phyloP scores from a whole-genome alignment of 2,329 filamentous ascomycete species.

The Leptographium lundbergii region DNA sequence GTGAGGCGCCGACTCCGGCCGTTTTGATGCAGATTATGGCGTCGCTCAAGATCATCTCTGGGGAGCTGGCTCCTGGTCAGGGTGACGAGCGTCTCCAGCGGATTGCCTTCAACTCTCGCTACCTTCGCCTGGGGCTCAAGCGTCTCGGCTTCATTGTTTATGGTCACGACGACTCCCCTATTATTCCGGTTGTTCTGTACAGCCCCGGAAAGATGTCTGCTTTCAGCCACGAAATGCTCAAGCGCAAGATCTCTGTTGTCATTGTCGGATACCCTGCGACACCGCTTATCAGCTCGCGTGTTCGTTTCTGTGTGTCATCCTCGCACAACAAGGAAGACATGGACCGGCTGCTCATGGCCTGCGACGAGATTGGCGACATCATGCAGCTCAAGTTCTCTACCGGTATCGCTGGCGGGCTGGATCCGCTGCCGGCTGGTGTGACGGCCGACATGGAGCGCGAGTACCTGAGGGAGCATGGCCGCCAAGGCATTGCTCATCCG shows the following conservation, averaged over 20 bases:
- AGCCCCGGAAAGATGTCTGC: constrained; percentile 98
- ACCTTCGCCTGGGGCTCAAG: constrained; percentile 94
- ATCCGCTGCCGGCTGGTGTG: constrained; percentile 60
- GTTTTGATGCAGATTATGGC: constrained; percentile 85
- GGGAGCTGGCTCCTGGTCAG: constrained; percentile 78
- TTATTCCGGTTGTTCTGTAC: constrained; percentile 88
- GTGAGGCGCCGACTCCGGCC: constrained; percentile 76
- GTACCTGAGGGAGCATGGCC: constrained; percentile 46
- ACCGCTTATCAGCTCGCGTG: constrained; percentile 85
- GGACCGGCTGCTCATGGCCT: constrained; percentile 76
- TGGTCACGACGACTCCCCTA: constrained; percentile 94
- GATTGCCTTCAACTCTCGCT: constrained; percentile 95
- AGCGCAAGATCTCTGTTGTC: constrained; percentile 93
- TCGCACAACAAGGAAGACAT: constrained; percentile 98
- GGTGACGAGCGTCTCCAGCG: constrained; percentile 91
- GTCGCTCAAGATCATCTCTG: constrained; percentile 77
- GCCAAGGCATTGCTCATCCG: constrained; percentile 61
- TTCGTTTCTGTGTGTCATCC: constrained; percentile 88
- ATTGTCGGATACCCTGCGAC: constrained; percentile 96
- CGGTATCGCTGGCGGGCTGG: constrained; percentile 77
- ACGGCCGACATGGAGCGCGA: constrained; percentile 60
- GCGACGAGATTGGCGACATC: constrained; percentile 83
- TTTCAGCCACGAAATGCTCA: constrained; percentile 97
- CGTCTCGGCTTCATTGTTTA: constrained; percentile 94
- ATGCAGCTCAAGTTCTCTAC: constrained; percentile 96